Base-by-base conservation (phyloP, 257 asterid genomes). In the Anisodus tanguticus region DNA sequence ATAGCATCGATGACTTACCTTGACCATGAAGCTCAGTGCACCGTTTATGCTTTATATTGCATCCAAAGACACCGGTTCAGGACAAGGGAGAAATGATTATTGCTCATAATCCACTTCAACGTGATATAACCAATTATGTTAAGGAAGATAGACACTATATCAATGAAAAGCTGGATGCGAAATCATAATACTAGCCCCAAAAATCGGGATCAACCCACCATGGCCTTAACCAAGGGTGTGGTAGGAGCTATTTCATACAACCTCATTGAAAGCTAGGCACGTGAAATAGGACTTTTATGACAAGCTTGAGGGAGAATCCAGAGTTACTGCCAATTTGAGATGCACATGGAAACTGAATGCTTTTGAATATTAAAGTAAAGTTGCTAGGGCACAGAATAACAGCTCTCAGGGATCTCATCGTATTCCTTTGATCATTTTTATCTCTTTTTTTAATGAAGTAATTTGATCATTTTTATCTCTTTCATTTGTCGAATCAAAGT, bases 331-430 rank as follows among this genome's bases (percentile, higher is more conserved):
- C 81, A 77, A 26, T 13, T 53, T 12, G 81, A 76, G 63, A 76
- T 76, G 81, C 63, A 76, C 81, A 13, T 76, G 81, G 63, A 31
- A 6, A 51, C 81, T 76, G 63, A 74, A 74, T 74, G 80, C 80
- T 47, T 74, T 47, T 74, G 60, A 22, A 49, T 74, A 74, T 49
- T 43, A 0, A 47, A 47, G 57, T 72, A 22, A 74, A 74, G 60
- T 19, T 51, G 22, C 62, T 51, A 76, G 60, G 10, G 7, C 22
- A 76, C 47, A 76, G 47, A 76, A 76, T 51, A 49, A 35, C 62
- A 26, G 81, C 19, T 76, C 81, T 51, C 47, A 51, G 8, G 41
- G 9, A 15, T 76, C 63, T 76, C 81, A 22, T 26, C 45, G 6
- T 26, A 76, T 22, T 26, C 45, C 63, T 51, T 69, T 47, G 59